These are phyloP conservation scores for Angomonas ambiguus DNA, from an alignment of 208 protist species.

Conservation along the genomic window DNA sequence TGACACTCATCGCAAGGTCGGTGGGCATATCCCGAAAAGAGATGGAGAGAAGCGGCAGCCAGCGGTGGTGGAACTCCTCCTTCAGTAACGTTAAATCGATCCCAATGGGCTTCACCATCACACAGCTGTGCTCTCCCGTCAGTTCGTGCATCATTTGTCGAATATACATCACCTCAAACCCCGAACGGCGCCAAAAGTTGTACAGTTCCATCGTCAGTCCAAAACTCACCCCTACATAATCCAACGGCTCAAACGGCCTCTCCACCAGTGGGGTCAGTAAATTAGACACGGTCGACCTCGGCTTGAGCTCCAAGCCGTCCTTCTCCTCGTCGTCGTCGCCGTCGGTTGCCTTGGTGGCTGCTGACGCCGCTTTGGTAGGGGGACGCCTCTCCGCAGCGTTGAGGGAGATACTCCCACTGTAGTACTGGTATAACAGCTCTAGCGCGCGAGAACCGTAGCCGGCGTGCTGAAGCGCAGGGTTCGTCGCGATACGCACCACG, in stretches of 20 bases:
- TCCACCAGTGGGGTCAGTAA: constrained; percentile 86
- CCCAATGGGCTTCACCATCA: constrained; percentile 94
- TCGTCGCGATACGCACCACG: constrained; percentile 98
- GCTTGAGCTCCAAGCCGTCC: constrained; percentile 1
- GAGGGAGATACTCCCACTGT: constrained; percentile 86
- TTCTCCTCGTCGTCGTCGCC: background rate
- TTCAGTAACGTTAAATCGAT: constrained; percentile 57
- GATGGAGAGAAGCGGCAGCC: constrained; percentile 90
- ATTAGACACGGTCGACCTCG: constrained; percentile 29
- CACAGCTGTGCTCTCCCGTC: constrained; percentile 99
- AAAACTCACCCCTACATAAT: constrained; percentile 98
- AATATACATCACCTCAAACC: constrained; percentile 90
- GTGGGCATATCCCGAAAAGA: constrained; percentile 87
- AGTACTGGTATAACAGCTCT: constrained; percentile 92
- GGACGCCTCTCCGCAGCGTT: constrained; percentile 12
- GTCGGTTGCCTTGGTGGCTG: background rate
- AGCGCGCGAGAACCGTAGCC: constrained; percentile 97
- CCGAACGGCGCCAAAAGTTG: constrained; percentile 95
- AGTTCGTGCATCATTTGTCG: constrained; percentile 94
- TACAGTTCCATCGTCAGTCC: constrained; percentile 95
- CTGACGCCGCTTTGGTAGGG: background rate
- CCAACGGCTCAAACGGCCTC: constrained; percentile 87
- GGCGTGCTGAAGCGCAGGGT: constrained; percentile 95
- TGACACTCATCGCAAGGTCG: constrained; percentile 84
- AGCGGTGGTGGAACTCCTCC: constrained; percentile 91